Percentiles rank a stretch among this genome's conserved stretches.
phyloP scores from a whole-genome alignment of 2,329 filamentous ascomycete species.

The Epichloe baconii region DNA sequence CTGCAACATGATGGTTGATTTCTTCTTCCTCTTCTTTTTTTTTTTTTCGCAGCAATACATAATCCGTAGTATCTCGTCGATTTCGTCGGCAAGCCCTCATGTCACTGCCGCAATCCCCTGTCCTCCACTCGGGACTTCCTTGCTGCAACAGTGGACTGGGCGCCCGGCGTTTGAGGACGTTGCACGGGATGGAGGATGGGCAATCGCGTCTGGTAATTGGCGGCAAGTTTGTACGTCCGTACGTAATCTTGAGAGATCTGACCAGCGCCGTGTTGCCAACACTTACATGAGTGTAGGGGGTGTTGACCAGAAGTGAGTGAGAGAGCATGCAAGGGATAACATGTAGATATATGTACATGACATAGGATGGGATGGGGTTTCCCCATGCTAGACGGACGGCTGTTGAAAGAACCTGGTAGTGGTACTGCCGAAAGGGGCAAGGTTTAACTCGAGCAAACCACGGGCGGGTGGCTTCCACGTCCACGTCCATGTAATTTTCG shows the following conservation, averaged over 20 bases:
- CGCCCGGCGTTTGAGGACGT: neutral
- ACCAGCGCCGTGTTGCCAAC: conserved; percentile 3
- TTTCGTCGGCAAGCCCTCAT: neutral
- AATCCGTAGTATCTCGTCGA: neutral
- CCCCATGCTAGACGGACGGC: too few species aligned
- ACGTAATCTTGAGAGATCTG: conserved; percentile 4
- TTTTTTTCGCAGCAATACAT: too few species aligned
- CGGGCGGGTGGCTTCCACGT: too few species aligned
- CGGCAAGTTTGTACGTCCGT: neutral
- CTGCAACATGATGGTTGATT: neutral
- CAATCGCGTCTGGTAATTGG: neutral
- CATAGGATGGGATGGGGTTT: neutral
- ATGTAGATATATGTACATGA: too few species aligned
- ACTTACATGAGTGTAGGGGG: neutral
- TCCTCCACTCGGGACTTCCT: neutral
- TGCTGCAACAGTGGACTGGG: neutral
- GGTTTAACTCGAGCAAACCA: too few species aligned
- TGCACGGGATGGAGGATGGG: neutral
- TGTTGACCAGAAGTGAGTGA: neutral
- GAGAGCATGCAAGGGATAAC: neutral
- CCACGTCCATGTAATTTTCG: too few species aligned
- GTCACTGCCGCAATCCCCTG: neutral
- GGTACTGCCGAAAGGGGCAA: too few species aligned
- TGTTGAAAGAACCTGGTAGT: too few species aligned
- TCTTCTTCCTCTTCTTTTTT: neutral